Conservation (phyloP, 192 early-diverging fungal genomes). For the Coemansia guatemalensis region DNA sequence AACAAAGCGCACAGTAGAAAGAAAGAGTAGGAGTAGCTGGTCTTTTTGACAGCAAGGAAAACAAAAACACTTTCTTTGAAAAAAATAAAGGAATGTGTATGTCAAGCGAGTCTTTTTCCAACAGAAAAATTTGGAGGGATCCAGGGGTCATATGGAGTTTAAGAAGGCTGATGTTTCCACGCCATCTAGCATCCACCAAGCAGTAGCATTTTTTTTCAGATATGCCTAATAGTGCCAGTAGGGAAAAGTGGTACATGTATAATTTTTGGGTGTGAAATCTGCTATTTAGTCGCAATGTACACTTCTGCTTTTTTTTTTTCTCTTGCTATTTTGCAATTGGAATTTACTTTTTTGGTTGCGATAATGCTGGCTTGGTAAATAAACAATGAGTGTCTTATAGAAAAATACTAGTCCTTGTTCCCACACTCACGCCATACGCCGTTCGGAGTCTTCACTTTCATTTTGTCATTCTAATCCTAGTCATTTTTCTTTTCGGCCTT, state of each 20-base stretch:
- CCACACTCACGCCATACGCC: constrained; percentile 23
- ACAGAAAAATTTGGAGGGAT: too few species aligned
- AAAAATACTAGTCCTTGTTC: constrained; percentile 5
- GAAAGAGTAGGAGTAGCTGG: too few species aligned
- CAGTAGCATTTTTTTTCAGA: neutral
- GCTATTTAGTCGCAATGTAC: too few species aligned
- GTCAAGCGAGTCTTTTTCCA: too few species aligned
- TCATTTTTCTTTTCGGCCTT: neutral
- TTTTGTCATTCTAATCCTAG: constrained; percentile 1
- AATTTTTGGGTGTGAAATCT: too few species aligned
- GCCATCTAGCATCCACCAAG: constrained; percentile 9
- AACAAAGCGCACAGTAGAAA: neutral
- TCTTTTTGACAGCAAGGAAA: neutral
- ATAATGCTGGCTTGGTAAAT: neutral
- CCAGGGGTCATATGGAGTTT: too few species aligned
- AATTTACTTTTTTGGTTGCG: constrained; percentile 6
- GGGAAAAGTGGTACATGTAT: too few species aligned
- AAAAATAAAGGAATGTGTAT: too few species aligned
- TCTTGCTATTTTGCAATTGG: neutral
- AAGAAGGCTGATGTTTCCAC: constrained; percentile 5
- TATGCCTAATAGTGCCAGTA: too few species aligned
- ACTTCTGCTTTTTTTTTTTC: neutral
- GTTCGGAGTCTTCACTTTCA: too few species aligned
- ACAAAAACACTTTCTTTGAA: neutral
- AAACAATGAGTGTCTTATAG: neutral